phyloP scores from a whole-genome alignment of 2,329 filamentous ascomycete genomes.

The Diaporthe vaccinii region DNA sequence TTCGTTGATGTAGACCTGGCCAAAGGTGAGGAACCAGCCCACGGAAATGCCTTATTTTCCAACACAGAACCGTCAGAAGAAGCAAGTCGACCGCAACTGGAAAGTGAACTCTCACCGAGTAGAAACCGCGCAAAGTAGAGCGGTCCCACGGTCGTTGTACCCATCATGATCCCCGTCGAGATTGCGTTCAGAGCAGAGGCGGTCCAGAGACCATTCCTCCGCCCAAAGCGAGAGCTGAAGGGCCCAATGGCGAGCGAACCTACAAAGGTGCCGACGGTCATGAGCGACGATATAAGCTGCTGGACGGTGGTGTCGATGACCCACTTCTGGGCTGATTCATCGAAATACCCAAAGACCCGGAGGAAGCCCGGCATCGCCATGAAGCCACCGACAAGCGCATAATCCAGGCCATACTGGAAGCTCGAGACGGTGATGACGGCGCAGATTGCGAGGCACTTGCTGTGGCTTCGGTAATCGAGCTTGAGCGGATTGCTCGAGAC shows the following conservation, averaged over 20 bases:
- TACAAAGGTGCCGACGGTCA: slow-evolving; percentile 52
- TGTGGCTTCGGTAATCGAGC: slow-evolving; percentile 39
- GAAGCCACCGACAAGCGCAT: slow-evolving; percentile 52
- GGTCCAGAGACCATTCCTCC: slow-evolving; percentile 4
- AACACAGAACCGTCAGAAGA: not conserved
- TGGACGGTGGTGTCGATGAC: slow-evolving; percentile 52
- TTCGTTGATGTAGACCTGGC: slow-evolving; percentile 54
- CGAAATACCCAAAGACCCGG: slow-evolving; percentile 51
- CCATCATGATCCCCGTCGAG: slow-evolving; percentile 10
- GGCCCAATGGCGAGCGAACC: slow-evolving; percentile 50
- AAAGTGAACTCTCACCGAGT: not conserved
- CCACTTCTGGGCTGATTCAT: slow-evolving; percentile 45
- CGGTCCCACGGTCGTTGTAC: not conserved
- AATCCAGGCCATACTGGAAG: slow-evolving; percentile 53
- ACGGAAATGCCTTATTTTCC: slow-evolving; percentile 51
- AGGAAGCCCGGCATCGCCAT: slow-evolving; percentile 54
- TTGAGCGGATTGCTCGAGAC: slow-evolving; percentile 43
- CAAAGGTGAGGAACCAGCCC: slow-evolving; percentile 54
- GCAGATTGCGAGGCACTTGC: slow-evolving; percentile 38
- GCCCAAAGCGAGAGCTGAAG: slow-evolving; percentile 42
- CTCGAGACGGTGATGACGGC: slow-evolving; percentile 45
- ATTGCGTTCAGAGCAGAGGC: slow-evolving; percentile 7
- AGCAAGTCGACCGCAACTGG: not conserved
- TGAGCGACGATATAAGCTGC: slow-evolving; percentile 52
- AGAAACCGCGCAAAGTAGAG: slow-evolving; percentile 18